phyloP scores from a whole-genome alignment of 164 flowering plant genomes.

The Liriodendron chinense region DNA sequence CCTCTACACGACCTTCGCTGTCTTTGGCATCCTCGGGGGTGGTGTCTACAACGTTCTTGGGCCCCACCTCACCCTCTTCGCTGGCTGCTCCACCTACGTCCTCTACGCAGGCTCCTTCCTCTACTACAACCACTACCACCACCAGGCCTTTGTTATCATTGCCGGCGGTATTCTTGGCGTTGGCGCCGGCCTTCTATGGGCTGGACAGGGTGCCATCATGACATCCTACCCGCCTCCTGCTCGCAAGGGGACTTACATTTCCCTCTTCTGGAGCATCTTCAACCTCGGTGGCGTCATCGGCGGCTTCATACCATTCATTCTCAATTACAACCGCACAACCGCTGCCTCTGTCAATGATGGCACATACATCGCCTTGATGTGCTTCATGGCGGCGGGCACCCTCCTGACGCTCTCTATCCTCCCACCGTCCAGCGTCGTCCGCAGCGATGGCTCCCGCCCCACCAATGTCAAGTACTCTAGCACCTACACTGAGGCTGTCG shows the following conservation, averaged over 20 bases:
- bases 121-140: constrained; percentile 67
- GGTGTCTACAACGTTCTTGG: constrained; percentile 84
- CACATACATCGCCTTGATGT: constrained; percentile 87
- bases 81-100: constrained; percentile 75
- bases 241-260: constrained; percentile 75
- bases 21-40: constrained; percentile 86
- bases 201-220: constrained; percentile 92
- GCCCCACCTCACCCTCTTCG: constrained; percentile 60
- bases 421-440: constrained; percentile 57
- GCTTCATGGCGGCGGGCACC: constrained; percentile 69
- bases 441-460: constrained; percentile 66
- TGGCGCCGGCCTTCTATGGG: constrained; percentile 95
- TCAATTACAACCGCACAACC: constrained; percentile 54
- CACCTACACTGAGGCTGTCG: constrained; percentile 43
- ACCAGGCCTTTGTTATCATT: constrained; percentile 60
- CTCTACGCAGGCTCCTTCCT: constrained; percentile 83
- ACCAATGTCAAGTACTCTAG: constrained; percentile 60
- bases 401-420: constrained; percentile 59
- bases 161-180: constrained; percentile 82
- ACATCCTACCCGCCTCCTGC: constrained; percentile 74
- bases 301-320: constrained; percentile 73
- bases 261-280: constrained; percentile 87
- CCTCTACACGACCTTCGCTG: constrained; percentile 81
- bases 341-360: constrained; percentile 76
- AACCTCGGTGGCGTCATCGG: constrained; percentile 96